These are phyloP conservation scores for Pezicula radicicola DNA, from an alignment of 2,329 filamentous ascomycete genomes.

Conservation along the genomic window DNA sequence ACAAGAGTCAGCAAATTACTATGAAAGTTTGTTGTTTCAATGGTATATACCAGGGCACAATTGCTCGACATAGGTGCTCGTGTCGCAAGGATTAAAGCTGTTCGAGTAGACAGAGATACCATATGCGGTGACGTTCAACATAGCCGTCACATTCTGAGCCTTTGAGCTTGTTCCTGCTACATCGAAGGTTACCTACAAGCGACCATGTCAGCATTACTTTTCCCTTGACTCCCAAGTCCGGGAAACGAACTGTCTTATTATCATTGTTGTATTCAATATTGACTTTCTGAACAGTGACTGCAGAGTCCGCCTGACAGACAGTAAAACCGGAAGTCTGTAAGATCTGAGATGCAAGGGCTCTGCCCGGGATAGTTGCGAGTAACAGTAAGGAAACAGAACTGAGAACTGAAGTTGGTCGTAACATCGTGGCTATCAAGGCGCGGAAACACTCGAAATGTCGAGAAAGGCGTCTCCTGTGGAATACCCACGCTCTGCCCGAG, in stretches of 20 bases:
- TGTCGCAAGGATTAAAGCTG: conserved; percentile 78
- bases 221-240: too few relatives aligned
- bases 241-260: conserved; percentile 55
- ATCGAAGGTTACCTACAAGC: conserved; percentile 58
- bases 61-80: conserved; percentile 61
- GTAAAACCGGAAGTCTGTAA: conserved; percentile 79
- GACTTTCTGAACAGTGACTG: conserved; percentile 69
- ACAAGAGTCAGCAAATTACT: conserved; percentile 18
- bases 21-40: neutral
- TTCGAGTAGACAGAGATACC: conserved; percentile 77
- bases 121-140: conserved; percentile 77
- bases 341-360: conserved; percentile 63
- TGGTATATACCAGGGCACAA: conserved; percentile 72
- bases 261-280: conserved; percentile 77
- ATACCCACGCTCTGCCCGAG: neutral
- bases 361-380: conserved; percentile 23
- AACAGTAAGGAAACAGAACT: conserved; percentile 25
- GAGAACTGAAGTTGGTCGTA: conserved; percentile 22
- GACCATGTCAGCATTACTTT: neutral
- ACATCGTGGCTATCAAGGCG: conserved; percentile 18
- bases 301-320: conserved; percentile 59
- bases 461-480: conserved; percentile 1
- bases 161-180: conserved; percentile 72
- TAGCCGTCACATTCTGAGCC: conserved; percentile 77
- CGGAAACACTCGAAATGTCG: conserved; percentile 1